Evolutionary conservation across 2,329 filamentous ascomycete genomes (phyloP).

Genomic region (Aspergillus fijiensis): DNA sequence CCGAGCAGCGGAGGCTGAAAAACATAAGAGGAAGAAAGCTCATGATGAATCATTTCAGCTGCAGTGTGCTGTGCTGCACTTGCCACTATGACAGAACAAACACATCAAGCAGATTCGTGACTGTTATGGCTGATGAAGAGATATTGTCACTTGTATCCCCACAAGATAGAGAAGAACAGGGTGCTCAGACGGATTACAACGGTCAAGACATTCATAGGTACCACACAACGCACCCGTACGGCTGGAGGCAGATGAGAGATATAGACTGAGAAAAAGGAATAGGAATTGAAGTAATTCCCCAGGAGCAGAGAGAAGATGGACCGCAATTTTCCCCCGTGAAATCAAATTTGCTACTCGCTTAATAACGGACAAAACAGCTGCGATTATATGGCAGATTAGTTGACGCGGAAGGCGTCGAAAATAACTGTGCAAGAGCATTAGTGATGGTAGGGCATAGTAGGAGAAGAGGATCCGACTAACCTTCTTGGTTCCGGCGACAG

Average conservation of each 20-base stretch:
- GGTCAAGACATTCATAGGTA: neutral
- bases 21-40: neutral
- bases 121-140: neutral
- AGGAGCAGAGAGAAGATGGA: slow-evolving; percentile 12
- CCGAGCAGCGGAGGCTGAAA: neutral
- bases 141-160: neutral
- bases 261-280: neutral
- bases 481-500: slow-evolving; percentile 47
- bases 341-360: slow-evolving; percentile 23
- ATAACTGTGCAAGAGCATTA: slow-evolving; percentile 22
- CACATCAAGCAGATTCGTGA: slow-evolving; percentile 3
- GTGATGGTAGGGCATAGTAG: neutral
- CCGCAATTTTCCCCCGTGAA: slow-evolving; percentile 23
- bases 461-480: slow-evolving; percentile 27
- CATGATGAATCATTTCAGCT: neutral
- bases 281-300: neutral
- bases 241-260: neutral
- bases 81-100: neutral
- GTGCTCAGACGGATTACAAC: neutral
- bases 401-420: slow-evolving; percentile 30
- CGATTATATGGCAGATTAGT: slow-evolving; percentile 19
- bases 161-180: neutral
- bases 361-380: slow-evolving; percentile 24
- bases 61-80: neutral
- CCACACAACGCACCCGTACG: neutral